Evolutionary conservation across 2,329 filamentous ascomycete species (phyloP), one percentile per base, ranked within the genome.

Genomic region (Pochonia chlamydosporia): DNA sequence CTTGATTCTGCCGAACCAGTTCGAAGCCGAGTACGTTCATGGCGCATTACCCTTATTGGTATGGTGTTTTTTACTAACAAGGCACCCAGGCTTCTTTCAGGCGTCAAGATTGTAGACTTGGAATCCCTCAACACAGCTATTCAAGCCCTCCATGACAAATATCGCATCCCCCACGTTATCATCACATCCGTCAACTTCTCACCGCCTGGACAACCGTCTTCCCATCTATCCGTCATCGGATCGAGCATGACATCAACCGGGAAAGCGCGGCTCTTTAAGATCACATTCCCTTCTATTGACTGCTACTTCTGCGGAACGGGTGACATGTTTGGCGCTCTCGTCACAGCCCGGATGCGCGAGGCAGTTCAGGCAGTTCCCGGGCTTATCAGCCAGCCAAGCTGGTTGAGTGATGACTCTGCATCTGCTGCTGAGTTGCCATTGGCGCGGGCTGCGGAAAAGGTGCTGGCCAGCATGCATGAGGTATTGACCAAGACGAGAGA

Each of bases 221-320:
- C 65, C 20, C 79, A 77, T 44, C 78, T 91, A 11, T 84, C 81
- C 23, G 81, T 93, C 30, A 81, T 95, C 48, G 90, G 90, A 47
- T 91, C 87, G 10, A 89, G 84, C 16, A 84, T 83, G 61, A 77
- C 74, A 47, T 78, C 74, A 40, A 71, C 66, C 52, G 79, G 81
- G 54, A 74, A 74, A 36, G 82, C 92, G 0, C 84, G 93, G n/a
- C 77, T 92, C 44, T 99, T 97, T 74, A 84, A 85, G 59, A 84
- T 97, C 59, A 82, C 87, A 47, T 89, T 96, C 48, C 90, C 92
- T 0, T 81, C 85, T 24, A 84, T 96, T 50, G 87, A 96, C 62
- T 88, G 90, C 68, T 96, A 93, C 74, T 99, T 97, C 69, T 90
- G 87, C 58, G 93, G 93, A 35, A 97, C 95, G 0, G 93, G 93